Evolutionary conservation across 805 yeast species (phyloP), one percentile per base, ranked within the genome.

Genomic region (Schwanniomyces sp.): DNA sequence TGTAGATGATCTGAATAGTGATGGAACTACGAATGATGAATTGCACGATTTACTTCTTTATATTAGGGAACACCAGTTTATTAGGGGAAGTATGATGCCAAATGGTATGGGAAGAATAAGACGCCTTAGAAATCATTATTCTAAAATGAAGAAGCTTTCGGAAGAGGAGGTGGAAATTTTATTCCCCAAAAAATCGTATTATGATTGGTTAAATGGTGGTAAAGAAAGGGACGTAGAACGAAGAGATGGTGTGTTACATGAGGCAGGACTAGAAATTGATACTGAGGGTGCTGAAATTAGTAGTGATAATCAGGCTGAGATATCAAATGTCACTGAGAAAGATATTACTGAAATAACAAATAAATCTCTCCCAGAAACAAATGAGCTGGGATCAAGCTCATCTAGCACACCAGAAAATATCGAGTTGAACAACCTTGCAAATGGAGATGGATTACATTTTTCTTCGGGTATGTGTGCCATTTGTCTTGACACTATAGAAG

Each of bases 401-500:
- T 8, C 27, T n/a, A 21, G 14, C 12, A 27, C 41, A 43, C 25
- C 29, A 5, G 43, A 40, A 37, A 27, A 26, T n/a, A 43, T 51
- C 18, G 50, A 48, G 27, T 14, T 48, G 34, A 26, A 34, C 7
- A 24, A 34, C 7, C 18, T 32, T 8, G 41, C 17, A 8, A 30
- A 39, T 26, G 40, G 36, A 28, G 30, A 34, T 6, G 52, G 39
- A 25, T 43, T 49, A 21, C 88, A 83, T 56, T 83, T 71, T 56
- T 78, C 82, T 34, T 81, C 87, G 0, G 94, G 91, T 9, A 64
- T 78, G 1, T 88, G 96, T 72, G 91, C 92, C 10, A 85, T 88
- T 53, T 88, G 96, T 63, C 72, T 88, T 30, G 95, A 88, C 36
- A 63, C 70, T 4, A 74, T 85, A 46, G 86, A 81, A 52, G 78